Conservation (phyloP, 139 green algal species). For the Closterium sp. region DNA sequence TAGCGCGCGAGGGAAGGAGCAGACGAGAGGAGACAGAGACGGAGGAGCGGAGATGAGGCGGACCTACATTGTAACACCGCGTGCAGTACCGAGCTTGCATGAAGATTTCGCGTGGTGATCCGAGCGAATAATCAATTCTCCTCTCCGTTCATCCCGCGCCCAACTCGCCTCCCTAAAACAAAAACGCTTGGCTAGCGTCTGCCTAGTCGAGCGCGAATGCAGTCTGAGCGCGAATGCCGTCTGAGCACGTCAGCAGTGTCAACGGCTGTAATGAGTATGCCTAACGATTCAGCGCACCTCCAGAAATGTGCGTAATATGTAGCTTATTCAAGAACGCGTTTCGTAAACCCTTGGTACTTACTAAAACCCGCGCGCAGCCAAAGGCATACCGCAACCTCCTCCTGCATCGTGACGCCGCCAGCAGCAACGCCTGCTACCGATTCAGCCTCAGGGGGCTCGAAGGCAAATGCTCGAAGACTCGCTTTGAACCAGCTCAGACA, state of each 20-base stretch:
- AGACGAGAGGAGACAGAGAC: background rate
- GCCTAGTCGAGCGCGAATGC: too few relatives aligned
- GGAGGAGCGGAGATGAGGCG: background rate
- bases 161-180: too few relatives aligned
- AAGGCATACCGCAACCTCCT: background rate
- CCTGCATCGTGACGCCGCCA: too few relatives aligned
- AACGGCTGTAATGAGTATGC: background rate
- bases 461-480: background rate
- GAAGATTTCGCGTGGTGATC: background rate
- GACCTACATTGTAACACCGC: background rate
- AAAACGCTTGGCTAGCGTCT: too few relatives aligned
- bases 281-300: background rate
- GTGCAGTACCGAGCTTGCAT: background rate
- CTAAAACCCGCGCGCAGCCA: background rate
- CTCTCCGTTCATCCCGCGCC: too few relatives aligned
- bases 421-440: too few relatives aligned
- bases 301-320: background rate
- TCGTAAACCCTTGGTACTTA: background rate
- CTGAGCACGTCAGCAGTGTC: background rate
- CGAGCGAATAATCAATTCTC: background rate
- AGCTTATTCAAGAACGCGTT: background rate
- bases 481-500: constrained; percentile 4
- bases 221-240: too few relatives aligned
- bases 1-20: too few relatives aligned
- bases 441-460: background rate